Evolutionary conservation across 2,329 filamentous ascomycete species (phyloP), one percentile per base, ranked within the genome.

Genomic region (Neonectria sp.): DNA sequence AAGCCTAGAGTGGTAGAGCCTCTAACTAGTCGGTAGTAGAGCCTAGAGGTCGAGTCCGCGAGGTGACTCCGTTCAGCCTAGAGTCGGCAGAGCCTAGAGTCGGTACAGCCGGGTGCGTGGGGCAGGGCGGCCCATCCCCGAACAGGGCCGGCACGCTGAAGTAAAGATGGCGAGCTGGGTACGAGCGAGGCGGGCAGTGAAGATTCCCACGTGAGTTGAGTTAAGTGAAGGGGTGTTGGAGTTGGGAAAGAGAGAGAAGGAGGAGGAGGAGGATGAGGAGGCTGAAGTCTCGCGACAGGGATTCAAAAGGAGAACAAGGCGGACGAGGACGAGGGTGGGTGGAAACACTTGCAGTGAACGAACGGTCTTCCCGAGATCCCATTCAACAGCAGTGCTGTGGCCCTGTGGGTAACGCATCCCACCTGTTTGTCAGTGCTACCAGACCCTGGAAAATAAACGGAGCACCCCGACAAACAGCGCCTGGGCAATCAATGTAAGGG

Each of bases 71-170:
- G 33, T 12, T 9, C 11, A 35, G 33, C 33, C 31, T n/a, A 43
- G 40, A n/a, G 40, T 45, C 40, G n/a, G 40, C 24, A 21, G 21
- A 21, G 12, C 13, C 12, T n/a, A 43, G 40, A n/a, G 40, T 45
- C 40, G n/a, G 40, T 45, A 21, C n/a, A 45, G 40, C 40, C 40
- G 40, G 40, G 40, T 8, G 58, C 58, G 57, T 52, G 63, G 58
- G 63, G 63, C 63, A 61, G 53, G n/a, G 8, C n/a, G n/a, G 52
- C 52, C 57, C 48, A 57, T 53, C 58, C 58, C 46, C 56, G 52
- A 45, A 29, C 21, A 61, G 48, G 49, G 29, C 35, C 53, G 25
- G 43, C 43, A 35, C 15, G 45, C 35, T 46, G 40, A 12, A 45
- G n/a, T 17, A 31, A 53, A 25, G 29, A 45, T 9, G n/a, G 8